These are phyloP conservation scores for Diphasiastrum complanatum DNA, from an alignment of 83 land plant species.

Conservation along the genomic window DNA sequence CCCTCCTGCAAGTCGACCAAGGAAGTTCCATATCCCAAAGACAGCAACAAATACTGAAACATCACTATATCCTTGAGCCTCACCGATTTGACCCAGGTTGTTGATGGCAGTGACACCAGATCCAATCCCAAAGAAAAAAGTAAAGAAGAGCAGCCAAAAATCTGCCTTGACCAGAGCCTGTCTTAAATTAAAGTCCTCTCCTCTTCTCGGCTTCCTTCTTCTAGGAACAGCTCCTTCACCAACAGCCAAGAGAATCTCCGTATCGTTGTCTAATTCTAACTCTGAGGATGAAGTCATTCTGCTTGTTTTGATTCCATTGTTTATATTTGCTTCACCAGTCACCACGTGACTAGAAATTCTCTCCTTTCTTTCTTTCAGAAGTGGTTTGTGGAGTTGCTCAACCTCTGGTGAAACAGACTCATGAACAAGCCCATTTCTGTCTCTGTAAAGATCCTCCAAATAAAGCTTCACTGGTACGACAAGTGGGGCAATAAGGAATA, in stretches of 20 bases:
- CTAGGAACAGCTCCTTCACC: slow-evolving; percentile 1
- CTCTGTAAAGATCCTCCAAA: background rate
- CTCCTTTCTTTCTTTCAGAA: too few species aligned
- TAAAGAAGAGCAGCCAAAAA: too few species aligned
- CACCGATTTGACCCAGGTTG: slow-evolving; percentile 7
- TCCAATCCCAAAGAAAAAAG: slow-evolving; percentile 12
- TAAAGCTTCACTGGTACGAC: slow-evolving; percentile 1
- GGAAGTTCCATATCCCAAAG: slow-evolving; percentile 4
- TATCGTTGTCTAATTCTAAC: too few species aligned
- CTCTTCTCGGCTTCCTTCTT: slow-evolving; percentile 1
- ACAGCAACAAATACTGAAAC: slow-evolving; percentile 3
- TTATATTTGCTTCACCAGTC: too few species aligned
- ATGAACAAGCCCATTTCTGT: too few species aligned
- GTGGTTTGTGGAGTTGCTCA: too few species aligned
- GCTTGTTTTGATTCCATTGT: too few species aligned
- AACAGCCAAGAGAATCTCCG: background rate
- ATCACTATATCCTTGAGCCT: slow-evolving; percentile 8
- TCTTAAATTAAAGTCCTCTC: background rate
- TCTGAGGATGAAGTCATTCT: background rate
- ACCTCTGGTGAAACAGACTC: background rate
- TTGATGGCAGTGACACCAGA: slow-evolving; percentile 5
- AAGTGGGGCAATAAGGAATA: slow-evolving; percentile 6
- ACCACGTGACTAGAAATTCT: too few species aligned
- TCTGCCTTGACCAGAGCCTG: background rate
- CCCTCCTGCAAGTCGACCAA: slow-evolving; percentile 8